Percentiles rank a stretch among this genome's conserved stretches.
Evolutionary conservation across 768 basidiomycete species (phyloP).

Genomic region (Pleurotus cornucopiae): DNA sequence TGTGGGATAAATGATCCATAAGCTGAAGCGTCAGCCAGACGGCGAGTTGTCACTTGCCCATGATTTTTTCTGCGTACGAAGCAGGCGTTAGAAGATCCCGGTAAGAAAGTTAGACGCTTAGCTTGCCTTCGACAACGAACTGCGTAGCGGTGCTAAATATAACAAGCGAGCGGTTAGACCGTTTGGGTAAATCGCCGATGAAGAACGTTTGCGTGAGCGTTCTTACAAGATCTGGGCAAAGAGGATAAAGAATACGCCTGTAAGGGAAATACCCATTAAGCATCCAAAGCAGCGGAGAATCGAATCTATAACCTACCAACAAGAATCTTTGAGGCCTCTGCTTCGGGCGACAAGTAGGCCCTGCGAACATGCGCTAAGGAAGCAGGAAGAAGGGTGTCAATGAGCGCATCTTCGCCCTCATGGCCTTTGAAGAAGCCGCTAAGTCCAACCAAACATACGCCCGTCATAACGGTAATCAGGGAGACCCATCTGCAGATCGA

Average conservation of each 20-base stretch:
- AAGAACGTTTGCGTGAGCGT: conserved; percentile 16
- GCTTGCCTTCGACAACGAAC: conserved; percentile 80
- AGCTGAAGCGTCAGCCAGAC: not conserved
- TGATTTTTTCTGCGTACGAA: conserved; percentile 72
- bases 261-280: conserved; percentile 11
- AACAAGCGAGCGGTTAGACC: not conserved
- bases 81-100: conserved; percentile 9
- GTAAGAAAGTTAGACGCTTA: not conserved
- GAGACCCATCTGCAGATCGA: conserved; percentile 72
- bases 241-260: conserved; percentile 86
- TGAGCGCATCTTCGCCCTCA: conserved; percentile 44
- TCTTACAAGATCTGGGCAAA: conserved; percentile 94
- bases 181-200: not conserved
- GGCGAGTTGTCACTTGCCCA: conserved; percentile 39
- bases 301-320: conserved; percentile 46
- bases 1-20: conserved; percentile 13
- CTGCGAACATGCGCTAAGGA: conserved; percentile 24
- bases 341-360: conserved; percentile 36
- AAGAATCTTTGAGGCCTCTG: conserved; percentile 66
- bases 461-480: conserved; percentile 82
- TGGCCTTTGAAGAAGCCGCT: conserved; percentile 88
- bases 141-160: conserved; percentile 74
- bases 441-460: conserved; percentile 81
- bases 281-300: conserved; percentile 11
- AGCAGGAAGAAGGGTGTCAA: conserved; percentile 16